Evolutionary conservation across 805 yeast genomes (phyloP), one percentile per base, ranked within the genome.

Genomic region (Myxozyma lipomycoides): DNA sequence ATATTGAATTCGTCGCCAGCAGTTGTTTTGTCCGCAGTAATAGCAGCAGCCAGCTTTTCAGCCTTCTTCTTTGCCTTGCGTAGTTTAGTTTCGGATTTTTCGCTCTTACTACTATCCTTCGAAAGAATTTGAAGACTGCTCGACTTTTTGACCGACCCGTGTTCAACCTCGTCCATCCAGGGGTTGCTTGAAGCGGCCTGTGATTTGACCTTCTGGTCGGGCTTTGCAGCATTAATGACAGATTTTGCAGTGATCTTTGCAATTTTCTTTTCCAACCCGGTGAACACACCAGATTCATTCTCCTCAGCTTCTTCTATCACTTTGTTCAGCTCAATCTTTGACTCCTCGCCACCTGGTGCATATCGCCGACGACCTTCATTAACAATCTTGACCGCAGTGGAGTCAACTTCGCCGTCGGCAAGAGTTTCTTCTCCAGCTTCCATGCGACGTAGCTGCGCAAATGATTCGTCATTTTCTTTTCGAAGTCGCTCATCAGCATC

Each of bases 291-390:
- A 35, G 15, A n/a, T n/a, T 47, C 59, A 41, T 43, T 52, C 15
- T 51, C 56, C 19, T 52, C 50, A n/a, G 59, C 51, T 15, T 45
- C 42, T 24, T 48, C 41, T 24, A 57, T 41, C 9, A 45, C 48
- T 52, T 43, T 35, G 21, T 25, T 35, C 22, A 55, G 62, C 10
- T 59, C 63, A 4, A 44, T 44, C 36, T 72, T 69, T 35, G 70
- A 64, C n/a, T 69, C 68, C 9, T 70, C 64, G 2, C 80, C 77
- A 10, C 73, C 70, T 3, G 95, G 93, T 2, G 90, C 79, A 63
- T 86, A 89, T 12, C 80, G 73, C 67, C 95, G 76, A 71, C 96
- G 81, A 37, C 98, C 98, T 55, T 76, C 75, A 64, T 87, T 88
- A 41, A 80, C 66, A 17, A 65, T 61, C 35, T 64, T 65, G 15